These are phyloP conservation scores for Chaetomium olivaceum DNA, from an alignment of 2,329 filamentous ascomycete genomes.

Conservation along the genomic window DNA sequence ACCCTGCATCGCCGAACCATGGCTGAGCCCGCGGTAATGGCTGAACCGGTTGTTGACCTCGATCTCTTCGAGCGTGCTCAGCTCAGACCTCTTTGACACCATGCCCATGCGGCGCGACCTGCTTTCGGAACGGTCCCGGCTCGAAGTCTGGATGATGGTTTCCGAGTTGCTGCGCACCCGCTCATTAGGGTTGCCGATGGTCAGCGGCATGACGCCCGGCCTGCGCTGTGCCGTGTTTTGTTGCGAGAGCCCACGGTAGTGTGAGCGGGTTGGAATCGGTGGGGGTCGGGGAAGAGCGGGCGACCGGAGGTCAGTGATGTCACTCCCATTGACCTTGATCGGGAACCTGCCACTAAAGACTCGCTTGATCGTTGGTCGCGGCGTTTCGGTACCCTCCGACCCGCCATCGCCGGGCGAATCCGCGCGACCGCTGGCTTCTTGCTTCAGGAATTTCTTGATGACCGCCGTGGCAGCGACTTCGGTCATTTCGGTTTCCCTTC, in stretches of 20 bases:
- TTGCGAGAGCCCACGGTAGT: constrained; percentile 74
- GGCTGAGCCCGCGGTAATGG: constrained; percentile 66
- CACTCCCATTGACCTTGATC: constrained; percentile 72
- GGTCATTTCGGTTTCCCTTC: constrained; percentile 65
- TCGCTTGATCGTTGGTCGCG: constrained; percentile 63
- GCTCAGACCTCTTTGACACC: constrained; percentile 59
- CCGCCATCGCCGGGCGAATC: constrained; percentile 61
- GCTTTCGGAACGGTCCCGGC: constrained; percentile 53
- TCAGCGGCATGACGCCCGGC: constrained; percentile 70
- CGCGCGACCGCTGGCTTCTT: constrained; percentile 49
- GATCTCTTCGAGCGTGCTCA: constrained; percentile 63
- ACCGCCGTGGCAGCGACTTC: constrained; percentile 61
- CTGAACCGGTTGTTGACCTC: constrained; percentile 65
- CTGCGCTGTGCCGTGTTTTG: constrained; percentile 65
- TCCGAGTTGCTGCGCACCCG: constrained; percentile 67
- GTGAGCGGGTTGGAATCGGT: constrained; percentile 76
- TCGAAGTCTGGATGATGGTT: constrained; percentile 52
- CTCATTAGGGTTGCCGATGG: constrained; percentile 70
- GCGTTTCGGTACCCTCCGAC: constrained; percentile 78
- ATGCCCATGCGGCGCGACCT: constrained; percentile 65
- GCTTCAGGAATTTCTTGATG: constrained; percentile 62
- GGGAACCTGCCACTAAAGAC: constrained; percentile 66
- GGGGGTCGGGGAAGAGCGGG: constrained; percentile 68
- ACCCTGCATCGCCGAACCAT: constrained; percentile 68
- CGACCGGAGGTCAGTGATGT: constrained; percentile 67